Evolutionary conservation across 805 yeast genomes (phyloP).

Genomic region (Schwanniomyces yamadae): DNA sequence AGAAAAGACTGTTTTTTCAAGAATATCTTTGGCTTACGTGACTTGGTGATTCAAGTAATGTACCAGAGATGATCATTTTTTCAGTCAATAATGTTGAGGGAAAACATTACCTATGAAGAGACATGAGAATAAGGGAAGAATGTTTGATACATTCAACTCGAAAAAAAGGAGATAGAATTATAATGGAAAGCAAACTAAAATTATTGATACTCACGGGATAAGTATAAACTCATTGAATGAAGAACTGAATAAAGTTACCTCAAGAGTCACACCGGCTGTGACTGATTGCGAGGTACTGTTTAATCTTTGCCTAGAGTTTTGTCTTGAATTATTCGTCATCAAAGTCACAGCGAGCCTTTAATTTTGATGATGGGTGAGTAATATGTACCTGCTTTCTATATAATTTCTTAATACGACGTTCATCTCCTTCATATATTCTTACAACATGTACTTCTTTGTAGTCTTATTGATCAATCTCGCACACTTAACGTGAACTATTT

Average conservation of each 20-base stretch:
- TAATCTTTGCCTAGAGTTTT: slow-evolving; percentile 1
- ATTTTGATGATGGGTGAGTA: slow-evolving; percentile 5
- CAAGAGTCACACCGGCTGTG: slow-evolving; percentile 1
- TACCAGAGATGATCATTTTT: not conserved
- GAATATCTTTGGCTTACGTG: not conserved
- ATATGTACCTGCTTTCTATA: slow-evolving; percentile 10
- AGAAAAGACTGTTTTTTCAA: slow-evolving; percentile 7
- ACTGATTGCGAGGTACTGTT: not conserved
- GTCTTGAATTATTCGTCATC: slow-evolving; percentile 1
- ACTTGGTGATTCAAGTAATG: not conserved
- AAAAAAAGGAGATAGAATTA: slow-evolving; percentile 3
- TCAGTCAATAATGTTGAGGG: not conserved
- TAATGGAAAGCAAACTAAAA: slow-evolving; percentile 3
- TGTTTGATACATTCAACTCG: slow-evolving; percentile 3
- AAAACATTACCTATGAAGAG: not conserved
- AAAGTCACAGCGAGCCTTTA: not conserved
- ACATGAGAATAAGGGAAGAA: slow-evolving; percentile 3
- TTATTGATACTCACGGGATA: slow-evolving; percentile 6
- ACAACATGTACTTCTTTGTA: slow-evolving; percentile 8
- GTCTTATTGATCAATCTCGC: slow-evolving; percentile 1
- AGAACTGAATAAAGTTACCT: slow-evolving; percentile 1
- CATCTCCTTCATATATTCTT: slow-evolving; percentile 6
- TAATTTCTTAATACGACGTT: slow-evolving; percentile 7
- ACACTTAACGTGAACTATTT: slow-evolving; percentile 1
- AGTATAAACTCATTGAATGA: slow-evolving; percentile 3